These are phyloP conservation scores for Cryptosporidium viatorum DNA, from an alignment of 169 alveolate genomes.

Conservation along the genomic window DNA sequence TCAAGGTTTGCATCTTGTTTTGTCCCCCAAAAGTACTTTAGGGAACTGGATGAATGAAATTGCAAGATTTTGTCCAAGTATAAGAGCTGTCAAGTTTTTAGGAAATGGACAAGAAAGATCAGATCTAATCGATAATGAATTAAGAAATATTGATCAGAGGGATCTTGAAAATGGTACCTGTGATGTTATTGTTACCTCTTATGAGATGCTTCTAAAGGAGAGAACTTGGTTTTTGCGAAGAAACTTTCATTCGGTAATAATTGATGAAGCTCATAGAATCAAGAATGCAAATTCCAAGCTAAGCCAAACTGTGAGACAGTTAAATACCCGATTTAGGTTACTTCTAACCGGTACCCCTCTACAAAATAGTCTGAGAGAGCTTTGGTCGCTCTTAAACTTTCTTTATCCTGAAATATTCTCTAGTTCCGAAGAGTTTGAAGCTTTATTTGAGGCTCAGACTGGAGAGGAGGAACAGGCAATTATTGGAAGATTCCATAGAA, in stretches of 20 bases:
- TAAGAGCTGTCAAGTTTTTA: constrained; percentile 94
- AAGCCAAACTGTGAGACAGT: constrained; percentile 89
- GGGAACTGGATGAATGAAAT: constrained; percentile 97
- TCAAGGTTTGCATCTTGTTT: constrained; percentile 95
- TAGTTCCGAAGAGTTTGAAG: constrained; percentile 95
- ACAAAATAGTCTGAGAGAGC: constrained; percentile 97
- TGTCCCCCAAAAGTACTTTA: constrained; percentile 96
- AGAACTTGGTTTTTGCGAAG: constrained; percentile 91
- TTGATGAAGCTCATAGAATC: constrained; percentile 99
- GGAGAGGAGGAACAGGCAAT: constrained; percentile 82
- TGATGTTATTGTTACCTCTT: constrained; percentile 95
- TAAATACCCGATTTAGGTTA: constrained; percentile 94
- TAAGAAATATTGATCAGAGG: constrained; percentile 34
- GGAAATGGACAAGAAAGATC: constrained; percentile 94
- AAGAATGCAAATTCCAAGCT: constrained; percentile 95
- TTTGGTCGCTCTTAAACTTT: constrained; percentile 98
- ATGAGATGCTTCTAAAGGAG: constrained; percentile 93
- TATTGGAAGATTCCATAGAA: constrained; percentile 93
- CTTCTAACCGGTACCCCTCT: constrained; percentile 99
- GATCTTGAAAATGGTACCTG: constrained; percentile 82
- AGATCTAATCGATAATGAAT: constrained; percentile 77
- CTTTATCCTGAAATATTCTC: constrained; percentile 96
- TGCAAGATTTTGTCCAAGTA: constrained; percentile 93
- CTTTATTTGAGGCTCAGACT: constrained; percentile 87
- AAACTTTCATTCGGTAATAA: constrained; percentile 95